Percentiles rank a stretch among this genome's conserved stretches.
phyloP scores from a whole-genome alignment of 208 protist genomes.

The Crithidia expoeki region DNA sequence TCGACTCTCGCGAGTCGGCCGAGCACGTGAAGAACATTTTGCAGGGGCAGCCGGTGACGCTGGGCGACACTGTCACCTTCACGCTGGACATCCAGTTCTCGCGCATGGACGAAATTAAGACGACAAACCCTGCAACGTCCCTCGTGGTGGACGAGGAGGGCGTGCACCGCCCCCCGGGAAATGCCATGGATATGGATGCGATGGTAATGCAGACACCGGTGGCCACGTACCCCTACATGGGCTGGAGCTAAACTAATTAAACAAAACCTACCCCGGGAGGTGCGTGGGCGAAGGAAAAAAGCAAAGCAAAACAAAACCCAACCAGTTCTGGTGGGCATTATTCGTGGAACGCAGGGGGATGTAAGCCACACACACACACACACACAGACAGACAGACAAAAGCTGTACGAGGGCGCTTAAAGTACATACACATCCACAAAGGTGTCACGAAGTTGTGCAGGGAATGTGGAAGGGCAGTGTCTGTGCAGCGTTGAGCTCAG shows the following conservation, averaged over 20 bases:
- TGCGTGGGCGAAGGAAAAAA: too few relatives aligned
- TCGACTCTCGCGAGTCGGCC: slow-evolving; percentile 73
- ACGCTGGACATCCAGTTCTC: slow-evolving; percentile 93
- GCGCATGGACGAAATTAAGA: slow-evolving; percentile 91
- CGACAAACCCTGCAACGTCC: slow-evolving; percentile 80
- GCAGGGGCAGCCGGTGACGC: slow-evolving; percentile 90
- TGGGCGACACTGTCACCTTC: slow-evolving; percentile 88
- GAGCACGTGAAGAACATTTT: slow-evolving; percentile 91
- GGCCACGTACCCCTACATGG: slow-evolving; percentile 33
- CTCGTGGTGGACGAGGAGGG: slow-evolving; percentile 82
- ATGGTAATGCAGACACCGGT: slow-evolving; percentile 31
- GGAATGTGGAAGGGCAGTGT: too few relatives aligned
- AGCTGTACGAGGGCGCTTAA: too few relatives aligned
- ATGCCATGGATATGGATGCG: slow-evolving; percentile 23
- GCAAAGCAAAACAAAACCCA: too few relatives aligned
- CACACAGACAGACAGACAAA: too few relatives aligned
- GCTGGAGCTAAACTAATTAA: slow-evolving; percentile 33
- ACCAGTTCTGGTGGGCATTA: too few relatives aligned
- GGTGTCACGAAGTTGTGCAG: too few relatives aligned
- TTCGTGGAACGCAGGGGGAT: too few relatives aligned
- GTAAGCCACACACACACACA: too few relatives aligned
- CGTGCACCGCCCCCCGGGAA: slow-evolving; percentile 47
- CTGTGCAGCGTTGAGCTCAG: not conserved
- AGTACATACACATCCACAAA: too few relatives aligned
- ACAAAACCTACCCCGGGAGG: too few relatives aligned